A percentile compares a stretch with the other conserved stretches of the same genome.
phyloP scores from a whole-genome alignment of 2,329 filamentous ascomycete genomes.

The Exophiala spinifera region DNA sequence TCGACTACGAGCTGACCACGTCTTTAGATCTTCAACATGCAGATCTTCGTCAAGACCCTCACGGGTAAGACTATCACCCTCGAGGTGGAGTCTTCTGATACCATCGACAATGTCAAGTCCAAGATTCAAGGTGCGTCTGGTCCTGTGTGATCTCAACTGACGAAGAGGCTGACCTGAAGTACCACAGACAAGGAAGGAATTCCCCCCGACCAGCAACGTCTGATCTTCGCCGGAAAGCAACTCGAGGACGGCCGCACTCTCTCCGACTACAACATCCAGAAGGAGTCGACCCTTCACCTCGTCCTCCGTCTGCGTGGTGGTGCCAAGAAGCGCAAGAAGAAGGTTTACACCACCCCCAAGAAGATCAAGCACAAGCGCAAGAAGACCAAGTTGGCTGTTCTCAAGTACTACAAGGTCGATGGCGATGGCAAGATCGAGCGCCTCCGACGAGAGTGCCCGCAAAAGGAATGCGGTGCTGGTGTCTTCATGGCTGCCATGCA shows the following conservation, averaged over 20 bases:
- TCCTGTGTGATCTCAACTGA: neutral
- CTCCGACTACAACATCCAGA: slow-evolving; percentile 99
- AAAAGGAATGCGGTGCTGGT: slow-evolving; percentile 96
- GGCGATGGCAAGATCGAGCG: slow-evolving; percentile 99
- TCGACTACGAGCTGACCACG: slow-evolving; percentile 8
- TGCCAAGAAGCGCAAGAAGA: slow-evolving; percentile 99
- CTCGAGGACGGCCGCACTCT: slow-evolving; percentile 99
- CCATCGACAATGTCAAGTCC: slow-evolving; percentile 99
- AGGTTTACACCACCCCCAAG: slow-evolving; percentile 99
- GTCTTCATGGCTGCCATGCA: slow-evolving; percentile 99
- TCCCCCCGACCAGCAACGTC: slow-evolving; percentile 96
- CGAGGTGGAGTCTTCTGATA: slow-evolving; percentile 99
- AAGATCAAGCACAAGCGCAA: slow-evolving; percentile 99
- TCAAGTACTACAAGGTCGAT: slow-evolving; percentile 99
- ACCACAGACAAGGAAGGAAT: slow-evolving; percentile 98
- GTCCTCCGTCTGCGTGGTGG: slow-evolving; percentile 98
- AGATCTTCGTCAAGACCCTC: slow-evolving; percentile 63
- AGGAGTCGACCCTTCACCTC: slow-evolving; percentile 97
- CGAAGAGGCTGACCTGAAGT: slow-evolving; percentile 3
- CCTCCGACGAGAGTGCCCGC: slow-evolving; percentile 94
- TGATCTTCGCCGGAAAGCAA: slow-evolving; percentile 99
- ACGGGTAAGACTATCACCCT: slow-evolving; percentile 99
- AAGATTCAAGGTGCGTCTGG: slow-evolving; percentile 68
- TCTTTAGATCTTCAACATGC: slow-evolving; percentile 44
- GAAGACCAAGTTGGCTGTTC: slow-evolving; percentile 99